Base-by-base conservation (phyloP, 805 yeast species). In the Barnettozyma botsteinii region DNA sequence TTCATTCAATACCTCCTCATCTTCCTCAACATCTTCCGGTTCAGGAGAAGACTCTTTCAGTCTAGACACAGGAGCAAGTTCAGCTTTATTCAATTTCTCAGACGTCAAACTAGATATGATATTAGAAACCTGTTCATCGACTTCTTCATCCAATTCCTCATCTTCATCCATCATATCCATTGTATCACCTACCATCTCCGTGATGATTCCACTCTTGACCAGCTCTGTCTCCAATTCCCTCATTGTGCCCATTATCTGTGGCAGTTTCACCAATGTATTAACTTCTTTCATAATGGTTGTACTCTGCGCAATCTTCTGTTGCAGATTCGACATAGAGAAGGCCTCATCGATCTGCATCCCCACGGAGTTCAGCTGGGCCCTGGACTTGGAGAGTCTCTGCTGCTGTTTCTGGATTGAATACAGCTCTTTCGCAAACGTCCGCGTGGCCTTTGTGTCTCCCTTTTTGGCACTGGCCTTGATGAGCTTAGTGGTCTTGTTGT, bases 111-210 rank as follows among this genome's bases (percentile, higher is more conserved):
- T 66, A 17, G 68, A 63, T 31, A 79, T 62, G 19, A 86, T 76
- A 58, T 77, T 75, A 44, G 82, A 77, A 17, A 86, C 80, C 17
- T 72, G 75, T 31, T 70, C 76, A 23, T 76, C 78, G 47, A 77
- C 84, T 15, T 79, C 81, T 40, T 84, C 91, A 31, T 69, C 81
- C 31, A 75, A 70, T 43, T 78, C 85, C 15, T 75, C 82, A 35
- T 73, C 81, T 23, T 80, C 86, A 17, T 73, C 80, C 42, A 76
- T 63, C 36, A 69, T 62, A 45, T 89, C 98, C 44, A 91, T 69
- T 46, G 85, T 79, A 56, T 93, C 99, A 42, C 85, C 87, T 57
- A 89, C 81, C 98, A 93, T 93, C 57, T 93, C 98, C 50, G 85
- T 86, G 39, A 93, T 87, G 33, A 93, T 75, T 0, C 93, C 93